phyloP scores from a whole-genome alignment of 306 rosid genomes.

The Acacia crassicarpa region DNA sequence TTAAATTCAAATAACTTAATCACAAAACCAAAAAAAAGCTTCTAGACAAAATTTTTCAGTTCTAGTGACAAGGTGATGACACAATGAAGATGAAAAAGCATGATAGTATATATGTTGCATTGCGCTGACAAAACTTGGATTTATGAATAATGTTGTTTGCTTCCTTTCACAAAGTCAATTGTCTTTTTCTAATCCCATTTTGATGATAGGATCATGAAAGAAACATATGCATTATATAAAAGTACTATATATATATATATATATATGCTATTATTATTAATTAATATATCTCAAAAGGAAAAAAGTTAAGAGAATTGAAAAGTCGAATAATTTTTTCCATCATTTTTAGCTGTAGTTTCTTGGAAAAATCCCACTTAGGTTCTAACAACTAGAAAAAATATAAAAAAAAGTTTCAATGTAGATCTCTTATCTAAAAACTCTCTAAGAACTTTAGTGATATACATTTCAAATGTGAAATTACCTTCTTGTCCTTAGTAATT shows the following conservation, averaged over 20 bases:
- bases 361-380: too few species aligned
- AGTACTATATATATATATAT: neutral
- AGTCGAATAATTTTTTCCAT: neutral
- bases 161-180: slow-evolving; percentile 1
- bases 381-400: too few species aligned
- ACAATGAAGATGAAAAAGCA: neutral
- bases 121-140: neutral
- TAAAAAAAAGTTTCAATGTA: too few species aligned
- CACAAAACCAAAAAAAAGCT: neutral
- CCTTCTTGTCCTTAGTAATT: too few species aligned
- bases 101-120: neutral
- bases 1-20: neutral
- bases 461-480: too few species aligned
- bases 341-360: neutral
- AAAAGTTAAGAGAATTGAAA: neutral
- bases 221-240: neutral
- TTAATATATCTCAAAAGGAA: neutral
- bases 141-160: neutral
- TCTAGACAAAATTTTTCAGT: neutral
- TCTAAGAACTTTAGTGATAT: too few species aligned
- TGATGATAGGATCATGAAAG: neutral
- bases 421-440: too few species aligned
- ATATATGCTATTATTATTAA: neutral
- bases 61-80: neutral
- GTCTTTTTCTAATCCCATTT: neutral